Evolutionary conservation across 202 grass and related monocot genomes (phyloP), one percentile per base, ranked within the genome.

Genomic region (Sporobolus alterniflorus): DNA sequence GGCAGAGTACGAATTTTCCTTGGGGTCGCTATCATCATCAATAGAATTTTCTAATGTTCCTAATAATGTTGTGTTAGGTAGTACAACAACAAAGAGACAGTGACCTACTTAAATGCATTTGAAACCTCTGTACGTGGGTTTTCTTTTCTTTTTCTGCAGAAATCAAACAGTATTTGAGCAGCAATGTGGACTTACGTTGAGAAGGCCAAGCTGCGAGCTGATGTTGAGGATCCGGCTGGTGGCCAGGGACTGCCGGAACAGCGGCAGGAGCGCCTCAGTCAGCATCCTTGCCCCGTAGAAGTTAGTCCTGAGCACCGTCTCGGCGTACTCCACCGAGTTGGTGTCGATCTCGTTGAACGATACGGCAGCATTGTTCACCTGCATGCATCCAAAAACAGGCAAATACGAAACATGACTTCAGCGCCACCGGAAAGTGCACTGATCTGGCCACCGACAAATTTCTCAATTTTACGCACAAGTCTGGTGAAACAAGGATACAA

Each of bases 351-450:
- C 88, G 49, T 98, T 98, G 79, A 95, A 98, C 3, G 95, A 98
- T 26, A 98, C 95, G 1, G 84, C 95, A 0, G 95, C 95, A 77
- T 98, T 98, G 82, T 98, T 98, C 74, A 98, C 85, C 92, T 98
- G 17, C 61, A 85, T 11, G 52, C 42, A 44, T 55, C 26, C 18
- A 66, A 44, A 49, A 15, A 34, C 49, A 50, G 22, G 28, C 56
- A 72, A 59, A 4, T 31, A 86, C 5, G 4, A 51, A 73, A 43
- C 29, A 33, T 51, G 57, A 74, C 67, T 62, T 71, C 31, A 73
- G 26, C 48, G 9, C 7, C 36, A 18, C 31, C 59, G 3, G 52
- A 83, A 77, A 64, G 72, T 47, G 28, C 44, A 32, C 26, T 32
- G 57, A 63, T 9, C 30, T 33, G 15, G 61, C 15, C 0, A 28